Evolutionary conservation across 495 filamentous ascomycete genomes (phyloP).

Genomic region (Elasticomyces elasticus): DNA sequence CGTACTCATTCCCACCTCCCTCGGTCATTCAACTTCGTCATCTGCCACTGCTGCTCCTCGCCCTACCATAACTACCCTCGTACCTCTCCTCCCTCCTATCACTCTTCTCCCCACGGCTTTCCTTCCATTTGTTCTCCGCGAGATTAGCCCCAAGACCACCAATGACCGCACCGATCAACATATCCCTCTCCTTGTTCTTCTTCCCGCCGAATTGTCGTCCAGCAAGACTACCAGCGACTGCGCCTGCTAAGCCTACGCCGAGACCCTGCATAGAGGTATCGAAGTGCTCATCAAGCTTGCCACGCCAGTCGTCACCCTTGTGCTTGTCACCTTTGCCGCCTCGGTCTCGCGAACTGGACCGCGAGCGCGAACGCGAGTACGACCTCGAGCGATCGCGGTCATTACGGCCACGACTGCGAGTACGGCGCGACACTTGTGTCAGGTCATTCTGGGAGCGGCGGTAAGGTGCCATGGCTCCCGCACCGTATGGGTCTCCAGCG

Average conservation of each 20-base stretch:
- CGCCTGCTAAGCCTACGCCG: constrained; percentile 18
- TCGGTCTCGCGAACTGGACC: constrained; percentile 6
- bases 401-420: constrained; percentile 12
- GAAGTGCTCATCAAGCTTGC: constrained; percentile 22
- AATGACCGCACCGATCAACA: constrained; percentile 18
- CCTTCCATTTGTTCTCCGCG: constrained; percentile 17
- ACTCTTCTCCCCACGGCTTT: constrained; percentile 10
- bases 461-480: constrained; percentile 20
- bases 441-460: constrained; percentile 14
- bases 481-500: constrained; percentile 6
- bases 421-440: constrained; percentile 5
- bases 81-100: constrained; percentile 14
- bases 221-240: constrained; percentile 20
- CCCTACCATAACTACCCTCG: constrained; percentile 7
- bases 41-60: constrained; percentile 1
- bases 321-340: not conserved
- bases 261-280: constrained; percentile 18
- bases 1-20: no score
- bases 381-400: not conserved
- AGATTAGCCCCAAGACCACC: constrained; percentile 20
- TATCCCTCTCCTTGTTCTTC: constrained; percentile 16
- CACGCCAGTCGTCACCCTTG: constrained; percentile 9
- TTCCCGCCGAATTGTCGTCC: constrained; percentile 18
- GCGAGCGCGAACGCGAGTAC: constrained; percentile 10
- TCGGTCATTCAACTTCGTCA: not conserved